phyloP scores from a whole-genome alignment of 2,329 filamentous ascomycete species.

The Xylariaceae sp. region DNA sequence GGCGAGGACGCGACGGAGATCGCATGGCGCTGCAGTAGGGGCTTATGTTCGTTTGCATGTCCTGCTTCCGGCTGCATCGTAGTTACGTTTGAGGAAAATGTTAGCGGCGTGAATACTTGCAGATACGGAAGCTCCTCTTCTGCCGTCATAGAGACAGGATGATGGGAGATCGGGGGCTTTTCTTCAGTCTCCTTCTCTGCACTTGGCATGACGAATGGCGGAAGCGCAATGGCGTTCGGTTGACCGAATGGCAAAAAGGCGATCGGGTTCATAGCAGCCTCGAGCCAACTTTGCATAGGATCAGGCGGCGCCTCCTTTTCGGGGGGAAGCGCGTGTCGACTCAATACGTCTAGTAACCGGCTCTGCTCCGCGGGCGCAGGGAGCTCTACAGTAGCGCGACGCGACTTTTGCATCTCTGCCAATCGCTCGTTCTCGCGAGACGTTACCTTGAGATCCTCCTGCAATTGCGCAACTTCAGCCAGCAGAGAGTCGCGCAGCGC shows the following conservation, averaged over 20 bases:
- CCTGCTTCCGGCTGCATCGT: slow-evolving; percentile 36
- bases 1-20: slow-evolving; percentile 49
- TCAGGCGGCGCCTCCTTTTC: slow-evolving; percentile 30
- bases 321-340: slow-evolving; percentile 38
- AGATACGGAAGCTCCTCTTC: slow-evolving; percentile 64
- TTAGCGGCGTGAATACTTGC: slow-evolving; percentile 64
- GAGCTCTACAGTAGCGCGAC: slow-evolving; percentile 23
- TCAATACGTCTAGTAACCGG: slow-evolving; percentile 38
- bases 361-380: slow-evolving; percentile 32
- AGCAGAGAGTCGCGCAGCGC: slow-evolving; percentile 48
- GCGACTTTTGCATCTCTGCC: slow-evolving; percentile 37
- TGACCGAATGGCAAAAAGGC: slow-evolving; percentile 48
- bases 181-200: slow-evolving; percentile 29
- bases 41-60: slow-evolving; percentile 21
- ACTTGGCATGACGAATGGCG: slow-evolving; percentile 18
- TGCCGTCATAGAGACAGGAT: slow-evolving; percentile 57
- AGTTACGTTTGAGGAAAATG: slow-evolving; percentile 51
- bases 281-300: slow-evolving; percentile 40
- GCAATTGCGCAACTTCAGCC: slow-evolving; percentile 51
- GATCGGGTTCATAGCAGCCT: slow-evolving; percentile 47
- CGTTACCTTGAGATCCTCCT: slow-evolving; percentile 53
- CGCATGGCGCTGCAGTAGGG: slow-evolving; percentile 48
- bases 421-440: slow-evolving; percentile 55
- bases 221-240: slow-evolving; percentile 27
- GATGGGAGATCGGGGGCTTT: slow-evolving; percentile 52